A percentile compares a stretch with the other conserved stretches of the same genome.
Evolutionary conservation across 192 early-diverging fungal species (phyloP).

Genomic region (Rhizoclosmatium sp.): DNA sequence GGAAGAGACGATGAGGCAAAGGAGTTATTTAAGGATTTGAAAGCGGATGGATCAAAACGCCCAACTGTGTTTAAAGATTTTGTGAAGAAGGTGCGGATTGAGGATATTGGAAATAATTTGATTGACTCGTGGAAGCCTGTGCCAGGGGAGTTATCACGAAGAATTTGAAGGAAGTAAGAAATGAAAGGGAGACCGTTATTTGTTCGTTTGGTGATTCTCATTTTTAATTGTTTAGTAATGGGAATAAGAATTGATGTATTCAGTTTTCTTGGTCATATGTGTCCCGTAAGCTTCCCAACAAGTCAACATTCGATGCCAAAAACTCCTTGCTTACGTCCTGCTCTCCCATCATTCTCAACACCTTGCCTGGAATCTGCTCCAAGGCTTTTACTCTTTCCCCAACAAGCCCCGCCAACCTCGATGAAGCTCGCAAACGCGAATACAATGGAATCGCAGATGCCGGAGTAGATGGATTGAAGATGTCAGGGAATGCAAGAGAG

Average conservation of each 20-base stretch:
- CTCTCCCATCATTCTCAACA: constrained; percentile 13
- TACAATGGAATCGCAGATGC: background rate
- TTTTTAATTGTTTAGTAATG: background rate
- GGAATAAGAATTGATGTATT: too few species aligned
- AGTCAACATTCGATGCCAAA: background rate
- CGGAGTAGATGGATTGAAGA: constrained; percentile 1
- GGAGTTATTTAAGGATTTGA: constrained; percentile 29
- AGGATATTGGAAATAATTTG: constrained; percentile 28
- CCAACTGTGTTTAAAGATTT: constrained; percentile 31
- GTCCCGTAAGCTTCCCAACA: constrained; percentile 7
- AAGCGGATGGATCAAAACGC: constrained; percentile 26
- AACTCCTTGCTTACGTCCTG: background rate
- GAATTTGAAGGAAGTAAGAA: background rate
- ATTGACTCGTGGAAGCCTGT: constrained; percentile 32
- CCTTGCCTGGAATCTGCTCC: constrained; percentile 5
- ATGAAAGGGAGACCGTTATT: constrained; percentile 10
- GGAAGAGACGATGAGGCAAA: constrained; percentile 13
- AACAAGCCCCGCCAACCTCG: constrained; percentile 5
- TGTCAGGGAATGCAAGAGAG: constrained; percentile 22
- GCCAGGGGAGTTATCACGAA: constrained; percentile 10
- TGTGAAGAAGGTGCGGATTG: constrained; percentile 16
- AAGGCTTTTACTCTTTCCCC: background rate
- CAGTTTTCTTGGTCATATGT: background rate
- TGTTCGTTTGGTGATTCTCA: background rate
- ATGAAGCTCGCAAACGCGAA: constrained; percentile 5